Base-by-base conservation (phyloP, 1,284 basidiomycete genomes). In the Pseudozyma sp. region DNA sequence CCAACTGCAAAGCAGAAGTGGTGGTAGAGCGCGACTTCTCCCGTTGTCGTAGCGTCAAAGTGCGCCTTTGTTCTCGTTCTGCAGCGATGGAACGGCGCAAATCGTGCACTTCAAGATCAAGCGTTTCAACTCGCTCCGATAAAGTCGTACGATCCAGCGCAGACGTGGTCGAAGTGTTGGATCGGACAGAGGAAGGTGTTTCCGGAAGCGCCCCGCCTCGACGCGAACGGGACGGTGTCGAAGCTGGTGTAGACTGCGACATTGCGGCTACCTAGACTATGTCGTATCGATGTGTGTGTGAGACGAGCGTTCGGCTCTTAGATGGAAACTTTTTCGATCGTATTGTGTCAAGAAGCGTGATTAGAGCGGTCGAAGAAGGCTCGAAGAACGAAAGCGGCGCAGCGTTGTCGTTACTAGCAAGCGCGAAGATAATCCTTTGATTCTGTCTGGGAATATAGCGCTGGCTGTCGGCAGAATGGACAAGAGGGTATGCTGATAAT, bases 151-250 rank as follows among this genome's bases (percentile, higher is more conserved):
- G 71, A 18, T 69, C 66, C 7, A 51, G 54, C 18, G 42, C 38
- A 16, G 70, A 62, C 1, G 61, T 52, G 11, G 52, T 64, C 4
- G 66, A 69, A n/a, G 65, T 56, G 19, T 49, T 69, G 21, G 66
- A 69, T 8, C 71, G 71, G 16, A 53, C 59, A 0, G 66, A 69
- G n/a, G 59, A 61, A 1, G 71, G 71, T 0, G 71, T 74, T 7
- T 65, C 66, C 31, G 55, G 13, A 31, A 31, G 25, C 14, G 52
- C n/a, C n/a, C n/a, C 45, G 0, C 13, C 25, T 5, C 16, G 44
- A 5, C 58, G 70, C 9, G 59, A 60, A 44, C 64, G 70, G 6
- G 65, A 65, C 6, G 70, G 63, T 16, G 70, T 68, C 2, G 19
- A 11, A 1, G 39, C 58, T 0, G 68, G 62, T 9, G 58, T 66